These are phyloP conservation scores for Penicillium sp. DNA, from an alignment of 2,329 filamentous ascomycete genomes.

Conservation along the genomic window DNA sequence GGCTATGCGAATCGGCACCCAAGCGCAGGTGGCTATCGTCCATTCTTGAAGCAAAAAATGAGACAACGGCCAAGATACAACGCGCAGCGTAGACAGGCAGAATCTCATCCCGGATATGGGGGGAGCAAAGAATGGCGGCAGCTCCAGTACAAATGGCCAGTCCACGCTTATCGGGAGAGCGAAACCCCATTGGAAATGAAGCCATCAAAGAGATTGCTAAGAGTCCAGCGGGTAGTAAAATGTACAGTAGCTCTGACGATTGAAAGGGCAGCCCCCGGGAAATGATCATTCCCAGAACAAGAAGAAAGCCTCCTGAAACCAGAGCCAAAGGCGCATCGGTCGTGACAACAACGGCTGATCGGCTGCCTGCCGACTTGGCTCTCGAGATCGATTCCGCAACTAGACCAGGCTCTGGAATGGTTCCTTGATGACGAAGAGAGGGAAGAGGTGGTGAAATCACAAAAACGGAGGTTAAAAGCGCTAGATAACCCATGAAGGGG, in stretches of 20 bases:
- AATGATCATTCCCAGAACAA: constrained; percentile 23
- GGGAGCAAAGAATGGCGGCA: constrained; percentile 31
- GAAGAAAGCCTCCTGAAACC: constrained; percentile 28
- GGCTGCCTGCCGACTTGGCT: constrained; percentile 10
- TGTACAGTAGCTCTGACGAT: constrained; percentile 22
- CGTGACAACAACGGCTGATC: constrained; percentile 15
- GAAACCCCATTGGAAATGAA: constrained; percentile 24
- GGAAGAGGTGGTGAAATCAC: constrained; percentile 51
- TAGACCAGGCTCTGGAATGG: constrained; percentile 23
- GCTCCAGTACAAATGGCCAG: constrained; percentile 27
- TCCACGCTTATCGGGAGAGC: constrained; percentile 33
- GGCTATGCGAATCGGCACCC: constrained; percentile 32
- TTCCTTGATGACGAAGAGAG: constrained; percentile 16
- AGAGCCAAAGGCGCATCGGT: constrained; percentile 30
- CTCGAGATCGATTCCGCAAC: constrained; percentile 21
- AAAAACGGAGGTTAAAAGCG: constrained; percentile 48
- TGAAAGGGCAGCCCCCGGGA: constrained; percentile 24
- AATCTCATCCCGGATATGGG: constrained; percentile 27
- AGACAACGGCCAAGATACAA: constrained; percentile 26
- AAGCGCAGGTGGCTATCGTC: constrained; percentile 32
- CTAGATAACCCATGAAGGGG: constrained; percentile 48
- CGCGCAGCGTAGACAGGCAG: constrained; percentile 29
- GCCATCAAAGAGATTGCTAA: constrained; percentile 30
- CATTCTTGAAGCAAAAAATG: constrained; percentile 33
- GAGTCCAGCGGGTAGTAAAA: constrained; percentile 21